Base-by-base conservation (phyloP, 2,329 filamentous ascomycete species). In the Alternaria metachromatica region DNA sequence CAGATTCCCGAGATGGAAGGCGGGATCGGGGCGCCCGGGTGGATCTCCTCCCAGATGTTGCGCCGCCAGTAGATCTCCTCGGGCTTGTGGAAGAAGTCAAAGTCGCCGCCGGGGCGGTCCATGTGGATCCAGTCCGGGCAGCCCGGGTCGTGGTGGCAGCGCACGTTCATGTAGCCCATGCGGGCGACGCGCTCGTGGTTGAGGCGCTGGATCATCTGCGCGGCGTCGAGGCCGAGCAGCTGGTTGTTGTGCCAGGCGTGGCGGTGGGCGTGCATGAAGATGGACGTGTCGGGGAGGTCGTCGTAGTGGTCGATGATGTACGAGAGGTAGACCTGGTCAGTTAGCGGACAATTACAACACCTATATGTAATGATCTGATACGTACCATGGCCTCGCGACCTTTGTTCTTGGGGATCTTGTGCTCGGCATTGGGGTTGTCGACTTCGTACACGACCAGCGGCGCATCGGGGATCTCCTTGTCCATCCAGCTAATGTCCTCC, bases 261-360 rank as follows among this genome's bases (percentile, higher is more conserved):
- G 66, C 82, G 83, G 61, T 80, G 78, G 28, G 86, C 83, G 76
- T 90, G 88, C 80, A 87, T 85, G 77, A 90, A 90, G 54, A 89
- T 83, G 46, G 84, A 80, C 20, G 88, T 83, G 68, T 90, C 87
- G 2, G 87, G 83, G 3, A 90, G 82, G 12, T 84, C 77, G 46
- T 88, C 80, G 75, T 90, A 90, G 72, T 88, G 82, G 66, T 90
- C 87, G 72, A 90, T 87, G 64, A 90, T 85, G 76, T 87, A 89
- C 46, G 86, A 86, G 51, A 90, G 80, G 74, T 90, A 90, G 49
- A 79, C 76, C 77, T 80, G 60, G 44, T 37, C 7, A 7, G 33
- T 69, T 55, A 70, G 63, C 62, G 9, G 63, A 55, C 49, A 41
- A 12, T n/a, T 12, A 9, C 18, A n/a, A 6, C 4, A 13, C 18